Evolutionary conservation across 1,139 yeast species (phyloP), one percentile per base, ranked within the genome.

Genomic region (Pichia kudriavzevii): DNA sequence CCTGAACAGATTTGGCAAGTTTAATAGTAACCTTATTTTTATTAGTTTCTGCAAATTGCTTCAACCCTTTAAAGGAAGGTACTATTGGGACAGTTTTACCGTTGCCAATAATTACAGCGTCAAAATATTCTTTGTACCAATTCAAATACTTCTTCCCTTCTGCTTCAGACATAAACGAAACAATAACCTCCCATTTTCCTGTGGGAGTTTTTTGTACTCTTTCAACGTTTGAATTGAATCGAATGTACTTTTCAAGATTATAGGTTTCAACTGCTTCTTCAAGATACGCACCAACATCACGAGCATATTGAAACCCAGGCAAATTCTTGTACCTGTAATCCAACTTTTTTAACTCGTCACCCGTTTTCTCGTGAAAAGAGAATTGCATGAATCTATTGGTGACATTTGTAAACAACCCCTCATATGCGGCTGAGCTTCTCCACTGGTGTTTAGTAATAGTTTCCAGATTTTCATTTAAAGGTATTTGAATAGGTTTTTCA

Each of bases 81-180:
- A 70, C 56, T 41, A 53, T 61, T 0, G 75, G 76, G 13, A 67
- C 55, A 18, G 61, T 58, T 38, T 67, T 66, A 6, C 75, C 75
- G 34, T 58, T 62, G 11, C 72, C 70, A 13, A 69, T 53, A 5
- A 66, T 53, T 32, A 69, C 58, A 18, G 66, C 69, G 43, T 68
- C 73, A 42, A 61, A 55, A 3, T 39, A 33, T 39, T 58, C 66
- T 15, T 48, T 42, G 33, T 58, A 60, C 61, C 57, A 56, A 19
- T 50, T 35, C 3, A 37, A n/a, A 22, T 17, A 30, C 9, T 22
- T 32, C 1, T 9, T 25, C 12, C 36, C 42, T 18, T 26, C 31
- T 4, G 18, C n/a, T 16, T 28, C 34, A 1, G 28, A 12, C 7
- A 28, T 18, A 22, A 13, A 30, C 11, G 33, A 25, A 3, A 34